phyloP scores from a whole-genome alignment of 495 filamentous ascomycete genomes.

The Penicillium crystallinum region DNA sequence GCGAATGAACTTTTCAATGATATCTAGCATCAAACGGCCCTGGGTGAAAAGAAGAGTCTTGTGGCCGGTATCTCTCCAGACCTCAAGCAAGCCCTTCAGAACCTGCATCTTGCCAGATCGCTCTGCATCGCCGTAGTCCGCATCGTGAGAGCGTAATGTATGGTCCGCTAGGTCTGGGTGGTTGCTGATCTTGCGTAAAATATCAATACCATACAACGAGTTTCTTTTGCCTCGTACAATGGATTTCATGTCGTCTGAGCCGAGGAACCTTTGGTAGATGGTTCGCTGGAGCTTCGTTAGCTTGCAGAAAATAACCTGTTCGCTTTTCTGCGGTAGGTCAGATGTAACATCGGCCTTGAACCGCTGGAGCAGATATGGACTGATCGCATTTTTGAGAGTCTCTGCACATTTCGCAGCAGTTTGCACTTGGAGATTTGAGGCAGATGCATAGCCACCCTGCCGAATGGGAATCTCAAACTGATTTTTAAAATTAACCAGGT shows the following conservation, averaged over 20 bases:
- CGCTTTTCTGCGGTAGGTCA: slow-evolving; percentile 89
- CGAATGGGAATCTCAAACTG: slow-evolving; percentile 91
- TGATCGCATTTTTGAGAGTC: slow-evolving; percentile 84
- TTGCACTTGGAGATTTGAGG: slow-evolving; percentile 85
- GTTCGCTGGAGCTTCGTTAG: slow-evolving; percentile 70
- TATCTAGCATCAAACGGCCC: slow-evolving; percentile 87
- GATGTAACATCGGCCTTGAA: slow-evolving; percentile 91
- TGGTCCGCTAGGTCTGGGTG: slow-evolving; percentile 84
- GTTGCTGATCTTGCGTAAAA: slow-evolving; percentile 93
- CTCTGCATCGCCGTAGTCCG: slow-evolving; percentile 61
- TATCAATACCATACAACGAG: slow-evolving; percentile 81
- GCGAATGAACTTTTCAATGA: slow-evolving; percentile 74
- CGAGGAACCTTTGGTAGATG: slow-evolving; percentile 74
- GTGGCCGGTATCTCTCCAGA: slow-evolving; percentile 83
- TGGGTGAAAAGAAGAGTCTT: slow-evolving; percentile 91
- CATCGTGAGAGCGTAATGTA: slow-evolving; percentile 49
- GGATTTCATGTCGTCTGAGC: slow-evolving; percentile 71
- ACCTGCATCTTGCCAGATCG: slow-evolving; percentile 96
- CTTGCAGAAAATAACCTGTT: slow-evolving; percentile 93
- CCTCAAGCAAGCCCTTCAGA: slow-evolving; percentile 70
- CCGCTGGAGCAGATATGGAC: slow-evolving; percentile 86
- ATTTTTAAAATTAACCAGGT: slow-evolving; percentile 78
- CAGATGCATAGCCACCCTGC: slow-evolving; percentile 88
- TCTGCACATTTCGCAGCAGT: slow-evolving; percentile 87
- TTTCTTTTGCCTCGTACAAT: slow-evolving; percentile 72